Evolutionary conservation across 1,139 yeast genomes (phyloP), one percentile per base, ranked within the genome.

Genomic region (Debaryomycetaceae sp.): DNA sequence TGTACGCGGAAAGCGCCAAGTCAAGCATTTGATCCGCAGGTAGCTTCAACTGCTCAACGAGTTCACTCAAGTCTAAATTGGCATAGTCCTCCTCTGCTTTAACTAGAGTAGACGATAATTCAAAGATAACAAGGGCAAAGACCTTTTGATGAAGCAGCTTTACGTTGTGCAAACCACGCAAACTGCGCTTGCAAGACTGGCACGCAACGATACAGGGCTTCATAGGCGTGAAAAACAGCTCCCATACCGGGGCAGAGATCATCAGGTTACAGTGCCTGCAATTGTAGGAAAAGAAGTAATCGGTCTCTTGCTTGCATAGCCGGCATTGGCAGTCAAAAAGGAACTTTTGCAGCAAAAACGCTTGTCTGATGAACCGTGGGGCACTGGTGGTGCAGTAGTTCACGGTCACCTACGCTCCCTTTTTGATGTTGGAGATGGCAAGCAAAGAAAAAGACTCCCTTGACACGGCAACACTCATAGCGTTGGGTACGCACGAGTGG

Each of bases 261-360:
- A 29, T 8, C 15, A 23, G 23, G 3, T 23, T 39, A 34, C 58
- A 53, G 5, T 32, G 18, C 8, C 41, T 39, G 33, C 58, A 52
- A 25, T 41, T 41, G 28, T 44, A 42, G 5, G 48, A 42, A 28
- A 54, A 47, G 34, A 44, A 53, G 16, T 31, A 34, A 33, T 55
- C 58, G 25, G 33, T 25, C n/a, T 30, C 31, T 12, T 35, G 22
- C n/a, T 16, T 23, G 30, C 71, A 65, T 16, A 42, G 29, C 5
- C 27, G 14, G 38, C 71, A 65, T n/a, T 40, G 29, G 37, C 71
- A 65, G 3, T 41, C 31, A 32, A 65, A 65, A 34, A 46, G 56
- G 37, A 51, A 64, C 18, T 56, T 44, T 4, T 31, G 29, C 16
- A 27, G 20, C 22, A 62, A 36, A 8, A 42, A 42, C 4, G 27